These are phyloP conservation scores for Boletus smithii DNA, from an alignment of 1,284 basidiomycete species.

Conservation along the genomic window DNA sequence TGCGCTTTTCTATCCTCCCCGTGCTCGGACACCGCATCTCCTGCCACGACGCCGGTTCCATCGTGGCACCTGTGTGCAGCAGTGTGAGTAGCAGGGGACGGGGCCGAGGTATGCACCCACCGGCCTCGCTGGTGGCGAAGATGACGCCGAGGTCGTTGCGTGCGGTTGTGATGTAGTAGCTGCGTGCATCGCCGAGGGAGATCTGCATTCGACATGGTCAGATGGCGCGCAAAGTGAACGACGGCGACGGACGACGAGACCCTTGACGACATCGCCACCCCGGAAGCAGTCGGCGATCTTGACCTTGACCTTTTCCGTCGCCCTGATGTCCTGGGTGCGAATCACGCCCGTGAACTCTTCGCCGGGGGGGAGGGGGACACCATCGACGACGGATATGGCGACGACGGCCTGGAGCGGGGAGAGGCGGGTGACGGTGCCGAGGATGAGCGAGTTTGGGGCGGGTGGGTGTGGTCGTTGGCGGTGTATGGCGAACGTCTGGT, in stretches of 20 bases:
- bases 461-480: slow-evolving; percentile 67
- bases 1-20: slow-evolving; percentile 77
- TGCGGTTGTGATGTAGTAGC: slow-evolving; percentile 93
- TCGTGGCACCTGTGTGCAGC: slow-evolving; percentile 59
- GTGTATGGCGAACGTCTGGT: slow-evolving; percentile 58
- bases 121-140: slow-evolving; percentile 80
- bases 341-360: slow-evolving; percentile 95
- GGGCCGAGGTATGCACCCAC: slow-evolving; percentile 36
- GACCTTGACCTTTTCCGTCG: slow-evolving; percentile 89
- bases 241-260: slow-evolving; percentile 74
- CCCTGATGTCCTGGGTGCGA: slow-evolving; percentile 86
- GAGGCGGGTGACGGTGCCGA: slow-evolving; percentile 82
- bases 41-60: slow-evolving; percentile 86
- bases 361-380: slow-evolving; percentile 81
- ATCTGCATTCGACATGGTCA: slow-evolving; percentile 50
- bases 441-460: slow-evolving; percentile 64
- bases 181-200: slow-evolving; percentile 88
- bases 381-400: slow-evolving; percentile 88
- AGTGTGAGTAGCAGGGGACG: neutral
- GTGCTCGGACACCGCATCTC: slow-evolving; percentile 89
- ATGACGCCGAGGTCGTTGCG: slow-evolving; percentile 92
- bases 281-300: slow-evolving; percentile 95
- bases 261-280: slow-evolving; percentile 93
- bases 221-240: neutral
- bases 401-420: slow-evolving; percentile 86